Evolutionary conservation across 73 alveolate species (phyloP).

Genomic region (Breviolum minutum): DNA sequence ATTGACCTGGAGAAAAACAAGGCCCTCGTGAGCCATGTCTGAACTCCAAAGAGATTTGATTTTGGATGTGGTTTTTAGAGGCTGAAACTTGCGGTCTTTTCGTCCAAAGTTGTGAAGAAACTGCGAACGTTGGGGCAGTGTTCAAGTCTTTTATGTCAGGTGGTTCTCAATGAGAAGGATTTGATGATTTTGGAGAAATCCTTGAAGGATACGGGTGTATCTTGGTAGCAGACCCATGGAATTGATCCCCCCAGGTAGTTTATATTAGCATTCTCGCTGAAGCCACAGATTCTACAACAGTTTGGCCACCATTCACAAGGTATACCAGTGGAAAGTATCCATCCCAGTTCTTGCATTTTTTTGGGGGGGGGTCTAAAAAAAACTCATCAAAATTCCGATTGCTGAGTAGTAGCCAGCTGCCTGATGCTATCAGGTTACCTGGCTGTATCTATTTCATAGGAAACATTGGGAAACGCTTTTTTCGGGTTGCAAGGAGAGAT

Average conservation of each 20-base stretch:
- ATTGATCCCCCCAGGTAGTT: background rate
- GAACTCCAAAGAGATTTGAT: background rate
- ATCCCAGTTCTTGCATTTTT: too few relatives aligned
- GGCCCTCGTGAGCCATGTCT: background rate
- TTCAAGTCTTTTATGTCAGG: background rate
- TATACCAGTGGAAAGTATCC: too few relatives aligned
- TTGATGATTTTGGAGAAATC: background rate
- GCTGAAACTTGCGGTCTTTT: background rate
- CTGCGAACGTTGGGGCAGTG: background rate
- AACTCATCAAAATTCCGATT: too few relatives aligned
- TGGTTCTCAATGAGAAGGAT: conserved; percentile 40
- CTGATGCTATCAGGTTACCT: too few relatives aligned
- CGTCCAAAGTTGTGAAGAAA: background rate
- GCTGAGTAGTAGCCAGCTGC: too few relatives aligned
- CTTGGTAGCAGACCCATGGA: background rate
- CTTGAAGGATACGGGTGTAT: conserved; percentile 6
- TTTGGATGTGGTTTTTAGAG: background rate
- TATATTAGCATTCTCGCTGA: background rate
- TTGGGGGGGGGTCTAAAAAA: too few relatives aligned
- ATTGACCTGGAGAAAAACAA: conserved; percentile 71
- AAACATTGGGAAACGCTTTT: too few relatives aligned
- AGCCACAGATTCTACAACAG: background rate
- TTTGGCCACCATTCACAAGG: background rate
- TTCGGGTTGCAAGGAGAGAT: too few relatives aligned
- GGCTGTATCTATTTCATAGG: too few relatives aligned